These are phyloP conservation scores for Hortaea sp. DNA, from an alignment of 2,329 filamentous ascomycete species.

Conservation along the genomic window DNA sequence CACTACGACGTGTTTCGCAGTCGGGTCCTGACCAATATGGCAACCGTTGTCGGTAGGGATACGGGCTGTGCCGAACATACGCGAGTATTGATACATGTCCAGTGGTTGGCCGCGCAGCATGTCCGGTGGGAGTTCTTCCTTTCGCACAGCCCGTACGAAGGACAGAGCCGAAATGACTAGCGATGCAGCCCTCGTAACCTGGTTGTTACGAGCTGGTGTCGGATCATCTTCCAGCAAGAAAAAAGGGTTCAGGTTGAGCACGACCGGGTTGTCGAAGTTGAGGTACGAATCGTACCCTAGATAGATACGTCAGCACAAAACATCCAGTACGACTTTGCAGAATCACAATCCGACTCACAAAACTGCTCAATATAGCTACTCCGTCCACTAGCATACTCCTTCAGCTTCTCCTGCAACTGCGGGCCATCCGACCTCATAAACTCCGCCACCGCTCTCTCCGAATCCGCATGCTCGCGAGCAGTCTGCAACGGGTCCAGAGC, in stretches of 20 bases:
- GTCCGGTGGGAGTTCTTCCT: conserved; percentile 86
- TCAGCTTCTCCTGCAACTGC: conserved; percentile 76
- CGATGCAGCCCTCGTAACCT: conserved; percentile 88
- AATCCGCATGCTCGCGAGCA: conserved; percentile 72
- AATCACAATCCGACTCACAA: conserved; percentile 51
- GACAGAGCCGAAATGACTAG: conserved; percentile 81
- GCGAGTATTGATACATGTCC: conserved; percentile 97
- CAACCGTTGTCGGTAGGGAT: conserved; percentile 92
- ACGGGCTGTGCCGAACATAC: conserved; percentile 86
- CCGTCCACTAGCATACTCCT: conserved; percentile 80
- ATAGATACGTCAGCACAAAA: neutral
- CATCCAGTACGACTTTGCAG: neutral
- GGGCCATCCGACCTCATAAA: conserved; percentile 76
- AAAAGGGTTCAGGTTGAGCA: conserved; percentile 94
- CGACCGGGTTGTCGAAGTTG: conserved; percentile 95
- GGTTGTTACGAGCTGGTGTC: conserved; percentile 89
- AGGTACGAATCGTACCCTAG: conserved; percentile 97
- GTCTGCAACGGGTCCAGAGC: conserved; percentile 74
- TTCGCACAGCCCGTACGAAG: conserved; percentile 85
- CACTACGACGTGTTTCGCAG: conserved; percentile 87
- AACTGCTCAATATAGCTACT: conserved; percentile 98
- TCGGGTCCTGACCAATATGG: conserved; percentile 86
- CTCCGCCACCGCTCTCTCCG: conserved; percentile 66
- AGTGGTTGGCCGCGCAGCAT: conserved; percentile 72
- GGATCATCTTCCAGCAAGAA: conserved; percentile 96